phyloP scores from a whole-genome alignment of 108 stramenopile species.

The Cyclotella baltica region DNA sequence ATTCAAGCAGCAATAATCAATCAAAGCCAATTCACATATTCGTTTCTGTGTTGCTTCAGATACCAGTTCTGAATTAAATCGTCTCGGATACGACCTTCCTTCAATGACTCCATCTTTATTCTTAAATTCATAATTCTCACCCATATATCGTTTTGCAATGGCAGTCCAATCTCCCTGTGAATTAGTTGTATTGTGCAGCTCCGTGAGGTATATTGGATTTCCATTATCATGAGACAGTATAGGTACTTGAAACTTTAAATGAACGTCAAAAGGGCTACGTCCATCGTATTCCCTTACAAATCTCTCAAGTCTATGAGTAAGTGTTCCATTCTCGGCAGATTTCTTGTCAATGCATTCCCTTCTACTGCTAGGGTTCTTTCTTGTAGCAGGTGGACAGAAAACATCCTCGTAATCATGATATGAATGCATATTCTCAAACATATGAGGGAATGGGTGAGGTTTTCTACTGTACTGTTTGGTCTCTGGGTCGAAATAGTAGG shows the following conservation, averaged over 20 bases:
- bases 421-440: slow-evolving; percentile 33
- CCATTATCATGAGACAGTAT: slow-evolving; percentile 27
- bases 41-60: slow-evolving; percentile 12
- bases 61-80: slow-evolving; percentile 22
- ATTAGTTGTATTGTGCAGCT: slow-evolving; percentile 40
- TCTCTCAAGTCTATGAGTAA: slow-evolving; percentile 26
- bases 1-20: slow-evolving; percentile 47
- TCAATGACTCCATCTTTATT: slow-evolving; percentile 32
- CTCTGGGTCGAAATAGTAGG: slow-evolving; percentile 17
- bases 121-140: slow-evolving; percentile 9
- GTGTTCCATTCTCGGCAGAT: slow-evolving; percentile 29
- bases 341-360: slow-evolving; percentile 25
- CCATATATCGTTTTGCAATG: slow-evolving; percentile 31
- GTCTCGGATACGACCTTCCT: slow-evolving; percentile 33
- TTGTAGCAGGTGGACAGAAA: slow-evolving; percentile 30
- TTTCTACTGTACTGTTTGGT: slow-evolving; percentile 1
- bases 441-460: slow-evolving; percentile 26
- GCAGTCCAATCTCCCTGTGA: slow-evolving; percentile 23
- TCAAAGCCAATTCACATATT: slow-evolving; percentile 36
- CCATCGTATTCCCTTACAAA: slow-evolving; percentile 40
- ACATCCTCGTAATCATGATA: slow-evolving; percentile 37
- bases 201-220: slow-evolving; percentile 29
- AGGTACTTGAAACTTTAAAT: slow-evolving; percentile 31
- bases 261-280: slow-evolving; percentile 28
- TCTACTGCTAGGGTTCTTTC: background rate